Evolutionary conservation across 2,329 filamentous ascomycete genomes (phyloP).

Genomic region (Atkinsonella hypoxylon): DNA sequence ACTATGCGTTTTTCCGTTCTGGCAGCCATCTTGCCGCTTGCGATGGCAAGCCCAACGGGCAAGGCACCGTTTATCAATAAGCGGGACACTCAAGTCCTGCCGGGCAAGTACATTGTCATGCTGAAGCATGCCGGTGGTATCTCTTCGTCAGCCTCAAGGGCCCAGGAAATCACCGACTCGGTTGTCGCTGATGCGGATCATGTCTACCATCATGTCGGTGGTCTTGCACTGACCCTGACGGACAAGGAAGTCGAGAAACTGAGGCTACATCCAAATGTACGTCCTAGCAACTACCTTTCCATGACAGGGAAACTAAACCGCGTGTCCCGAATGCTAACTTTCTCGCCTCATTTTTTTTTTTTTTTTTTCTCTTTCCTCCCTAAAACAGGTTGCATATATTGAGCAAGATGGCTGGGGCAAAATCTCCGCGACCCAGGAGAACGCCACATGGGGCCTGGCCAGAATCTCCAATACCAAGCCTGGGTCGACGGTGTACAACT

Average conservation of each 20-base stretch:
- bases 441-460: slow-evolving; percentile 21
- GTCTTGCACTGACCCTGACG: background rate
- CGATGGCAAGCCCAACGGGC: background rate
- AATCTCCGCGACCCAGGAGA: background rate
- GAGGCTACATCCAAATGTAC: background rate
- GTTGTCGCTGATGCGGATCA: background rate
- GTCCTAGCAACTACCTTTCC: too few species aligned
- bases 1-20: background rate
- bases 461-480: slow-evolving; percentile 20
- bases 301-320: too few species aligned
- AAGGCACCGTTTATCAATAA: background rate
- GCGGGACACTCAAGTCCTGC: background rate
- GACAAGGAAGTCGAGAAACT: background rate
- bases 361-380: too few species aligned
- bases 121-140: background rate
- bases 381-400: slow-evolving; percentile 21
- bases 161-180: background rate
- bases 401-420: slow-evolving; percentile 21
- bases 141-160: background rate
- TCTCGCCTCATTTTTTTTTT: too few species aligned
- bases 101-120: background rate
- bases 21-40: background rate
- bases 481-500: slow-evolving; percentile 17
- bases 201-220: background rate
- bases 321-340: background rate